Evolutionary conservation across 176 grass and related monocot genomes (phyloP).

Genomic region (Lolium perenne): DNA sequence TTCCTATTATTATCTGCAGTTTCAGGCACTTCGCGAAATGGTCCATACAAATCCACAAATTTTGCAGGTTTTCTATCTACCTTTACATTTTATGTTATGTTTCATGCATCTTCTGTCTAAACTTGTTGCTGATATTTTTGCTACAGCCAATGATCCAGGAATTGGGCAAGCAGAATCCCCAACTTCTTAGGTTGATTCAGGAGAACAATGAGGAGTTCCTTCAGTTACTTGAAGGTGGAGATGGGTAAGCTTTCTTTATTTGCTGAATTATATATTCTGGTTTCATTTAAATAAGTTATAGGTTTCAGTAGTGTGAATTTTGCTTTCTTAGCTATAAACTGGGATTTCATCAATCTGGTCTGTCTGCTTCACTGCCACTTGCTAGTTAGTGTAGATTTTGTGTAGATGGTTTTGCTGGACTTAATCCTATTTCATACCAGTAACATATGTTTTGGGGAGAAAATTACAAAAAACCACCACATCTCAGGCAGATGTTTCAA

Average conservation of each 20-base stretch:
- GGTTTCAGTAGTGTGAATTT: neutral
- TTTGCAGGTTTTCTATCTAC: constrained; percentile 66
- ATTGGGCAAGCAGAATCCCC: constrained; percentile 91
- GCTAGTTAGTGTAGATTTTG: neutral
- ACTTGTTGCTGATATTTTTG: constrained; percentile 32
- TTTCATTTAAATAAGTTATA: constrained; percentile 7
- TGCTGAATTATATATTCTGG: neutral
- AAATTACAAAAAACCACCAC: too few relatives aligned
- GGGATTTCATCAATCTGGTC: neutral
- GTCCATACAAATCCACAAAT: constrained; percentile 97
- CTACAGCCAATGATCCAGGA: constrained; percentile 96
- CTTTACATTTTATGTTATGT: constrained; percentile 30
- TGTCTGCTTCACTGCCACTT: neutral
- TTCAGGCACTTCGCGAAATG: constrained; percentile 88
- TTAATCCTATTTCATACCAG: neutral
- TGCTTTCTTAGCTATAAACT: neutral
- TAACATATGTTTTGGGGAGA: too few relatives aligned
- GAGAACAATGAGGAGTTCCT: constrained; percentile 95
- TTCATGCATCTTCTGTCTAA: constrained; percentile 29
- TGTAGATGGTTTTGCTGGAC: neutral
- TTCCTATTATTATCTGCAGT: constrained; percentile 64
- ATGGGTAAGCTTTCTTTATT: constrained; percentile 59
- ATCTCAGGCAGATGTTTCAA: too few relatives aligned
- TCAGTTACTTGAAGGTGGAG: constrained; percentile 75
- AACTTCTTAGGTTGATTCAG: constrained; percentile 87